Evolutionary conservation across 1,139 yeast species (phyloP), one percentile per base, ranked within the genome.

Genomic region (Hyphopichia khmerensis): DNA sequence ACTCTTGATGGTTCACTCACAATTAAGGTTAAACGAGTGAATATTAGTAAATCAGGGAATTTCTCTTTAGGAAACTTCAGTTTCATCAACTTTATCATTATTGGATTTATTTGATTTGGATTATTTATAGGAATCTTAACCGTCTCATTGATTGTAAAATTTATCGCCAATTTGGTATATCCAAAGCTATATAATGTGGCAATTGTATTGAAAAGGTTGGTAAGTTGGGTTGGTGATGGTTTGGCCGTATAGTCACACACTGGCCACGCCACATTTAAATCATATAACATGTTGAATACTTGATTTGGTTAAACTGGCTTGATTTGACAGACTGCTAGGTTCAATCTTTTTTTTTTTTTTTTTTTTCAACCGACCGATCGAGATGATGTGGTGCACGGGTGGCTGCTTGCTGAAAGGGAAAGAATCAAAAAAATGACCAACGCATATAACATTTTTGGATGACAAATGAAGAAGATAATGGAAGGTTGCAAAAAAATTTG

Each of bases 231-330:
- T 2, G 61, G 49, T 0, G 75, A 57, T 1, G 81, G 77, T 24
- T 64, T 60, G 11, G 65, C 51, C 3, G 63, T 51, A 57, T 77
- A 82, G 49, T 73, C 69, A 37, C 62, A 57, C 41, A 73, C 79
- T 0, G 96, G 96, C 93, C 96, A 90, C 17, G 82, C 81, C 4
- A 90, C 83, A 59, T 90, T 90, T 48, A 90, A 70, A 64, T 90
- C 97, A 49, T 80, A 84, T 54, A 62, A 48, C 64, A 59, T 63
- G 33, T 11, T 17, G 16, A 5, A 32, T n/a, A n/a, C n/a, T n/a
- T n/a, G n/a, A n/a, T n/a, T n/a, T n/a, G n/a, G n/a, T n/a, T n/a
- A n/a, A n/a, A n/a, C n/a, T n/a, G n/a, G n/a, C n/a, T n/a, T n/a
- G n/a, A n/a, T n/a, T n/a, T n/a, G n/a, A n/a, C n/a, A n/a, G n/a